Evolutionary conservation across 495 filamentous ascomycete species (phyloP), one percentile per base, ranked within the genome.

Genomic region (Tuber umbilicatum): DNA sequence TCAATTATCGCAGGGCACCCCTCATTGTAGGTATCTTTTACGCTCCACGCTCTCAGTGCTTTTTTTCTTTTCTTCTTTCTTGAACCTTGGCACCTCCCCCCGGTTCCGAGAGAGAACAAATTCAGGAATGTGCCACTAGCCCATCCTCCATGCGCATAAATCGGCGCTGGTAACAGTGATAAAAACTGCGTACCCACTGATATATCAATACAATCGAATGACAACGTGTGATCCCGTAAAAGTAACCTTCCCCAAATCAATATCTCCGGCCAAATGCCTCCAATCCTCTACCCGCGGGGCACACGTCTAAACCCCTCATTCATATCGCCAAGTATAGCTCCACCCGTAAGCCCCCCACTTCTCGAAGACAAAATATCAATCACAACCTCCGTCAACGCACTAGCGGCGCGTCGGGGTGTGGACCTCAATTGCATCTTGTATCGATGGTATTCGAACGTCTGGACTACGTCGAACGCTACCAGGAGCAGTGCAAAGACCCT

Each of bases 271-370:
- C 27, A 64, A 64, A 64, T 14, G 14, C 55, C 14, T 64, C 55
- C 35, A 35, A 35, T 12, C 16, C 27, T 17, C 55, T 35, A 27
- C 27, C 55, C 55, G 4, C 14, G 55, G 19, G 27, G 55, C 27
- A 64, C 55, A 64, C 27, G 55, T 35, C 55, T 64, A 64, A 64
- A 64, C 27, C 55, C 55, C 55, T 64, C 55, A 64, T 64, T 19
- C 55, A 64, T 35, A 64, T 35, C 55, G 16, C 55, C 55, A 35
- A 35, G 55, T 64, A 64, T 64, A 64, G 55, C 55, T 14, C 55
- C 55, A 35, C 55, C 55, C 27, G 27, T 17, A 64, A 64, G 27
- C 27, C 27, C 55, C 19, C 27, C 55, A 64, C 55, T 35, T 17
- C 55, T 35, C 27, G 55, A 64, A 35, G 55, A 64, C 55, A 64